Conservation (phyloP, 2,329 filamentous ascomycete genomes). For the Orbilia blumenaviensis region DNA sequence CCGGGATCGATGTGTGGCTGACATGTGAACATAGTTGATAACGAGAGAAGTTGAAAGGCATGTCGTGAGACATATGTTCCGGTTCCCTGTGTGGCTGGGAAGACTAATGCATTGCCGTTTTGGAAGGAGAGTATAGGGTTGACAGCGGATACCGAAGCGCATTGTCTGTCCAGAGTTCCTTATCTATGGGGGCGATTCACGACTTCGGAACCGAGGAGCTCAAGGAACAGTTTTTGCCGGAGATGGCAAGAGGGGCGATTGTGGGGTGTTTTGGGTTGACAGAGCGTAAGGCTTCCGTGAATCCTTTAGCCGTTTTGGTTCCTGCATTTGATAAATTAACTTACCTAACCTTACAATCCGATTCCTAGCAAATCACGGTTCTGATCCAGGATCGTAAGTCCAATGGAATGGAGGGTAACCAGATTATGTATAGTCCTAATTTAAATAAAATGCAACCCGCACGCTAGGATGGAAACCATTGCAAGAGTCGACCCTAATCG, state of each 20-base stretch:
- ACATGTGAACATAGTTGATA: conserved; percentile 68
- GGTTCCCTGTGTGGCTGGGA: background rate
- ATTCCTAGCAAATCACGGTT: conserved; percentile 77
- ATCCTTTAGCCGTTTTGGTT: too few species aligned
- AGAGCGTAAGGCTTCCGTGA: conserved; percentile 66
- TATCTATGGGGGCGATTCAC: conserved; percentile 92
- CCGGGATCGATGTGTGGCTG: too few species aligned
- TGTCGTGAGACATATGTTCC: background rate
- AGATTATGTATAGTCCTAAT: too few species aligned
- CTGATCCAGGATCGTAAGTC: conserved; percentile 76
- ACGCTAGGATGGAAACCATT: conserved; percentile 75
- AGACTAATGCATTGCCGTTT: background rate
- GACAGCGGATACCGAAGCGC: conserved; percentile 91
- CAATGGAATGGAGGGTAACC: too few species aligned
- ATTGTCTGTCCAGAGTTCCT: conserved; percentile 90
- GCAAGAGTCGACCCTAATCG: conserved; percentile 86
- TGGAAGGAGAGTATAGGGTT: conserved; percentile 66
- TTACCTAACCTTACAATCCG: background rate
- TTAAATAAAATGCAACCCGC: too few species aligned
- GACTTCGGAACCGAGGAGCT: conserved; percentile 87
- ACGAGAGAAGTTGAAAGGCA: conserved; percentile 80
- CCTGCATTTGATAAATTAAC: background rate
- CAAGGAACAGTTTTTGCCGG: conserved; percentile 82
- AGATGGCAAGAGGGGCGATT: conserved; percentile 82
- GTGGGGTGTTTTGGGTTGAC: conserved; percentile 89